Conservation (phyloP, 2,329 filamentous ascomycete genomes). For the Anthostomella pinea region DNA sequence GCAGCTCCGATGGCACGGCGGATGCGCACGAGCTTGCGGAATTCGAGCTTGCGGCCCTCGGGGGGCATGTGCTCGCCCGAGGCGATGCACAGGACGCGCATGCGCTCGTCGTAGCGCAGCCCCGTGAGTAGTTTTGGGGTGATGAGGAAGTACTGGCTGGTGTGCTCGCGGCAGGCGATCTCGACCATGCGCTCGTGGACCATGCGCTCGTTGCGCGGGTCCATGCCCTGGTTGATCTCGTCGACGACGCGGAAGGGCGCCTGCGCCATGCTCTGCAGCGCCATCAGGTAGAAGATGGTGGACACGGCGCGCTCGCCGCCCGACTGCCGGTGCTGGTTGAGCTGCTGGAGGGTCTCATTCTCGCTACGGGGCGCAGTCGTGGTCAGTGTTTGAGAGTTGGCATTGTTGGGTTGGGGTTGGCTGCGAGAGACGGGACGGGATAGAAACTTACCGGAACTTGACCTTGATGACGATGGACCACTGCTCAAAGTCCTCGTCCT, state of each 20-base stretch:
- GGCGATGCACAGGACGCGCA: slow-evolving; percentile 92
- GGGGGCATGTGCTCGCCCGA: slow-evolving; percentile 73
- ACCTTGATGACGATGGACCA: slow-evolving; percentile 95
- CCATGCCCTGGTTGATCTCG: slow-evolving; percentile 99
- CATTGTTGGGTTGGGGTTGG: slow-evolving; percentile 11
- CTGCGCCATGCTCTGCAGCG: slow-evolving; percentile 86
- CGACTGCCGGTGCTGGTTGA: slow-evolving; percentile 91
- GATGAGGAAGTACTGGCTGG: slow-evolving; percentile 91
- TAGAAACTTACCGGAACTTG: slow-evolving; percentile 72
- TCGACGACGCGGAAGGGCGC: slow-evolving; percentile 97
- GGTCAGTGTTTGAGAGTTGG: slow-evolving; percentile 11
- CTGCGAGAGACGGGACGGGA: background rate
- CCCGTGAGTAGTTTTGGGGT: slow-evolving; percentile 90
- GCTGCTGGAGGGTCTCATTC: slow-evolving; percentile 76
- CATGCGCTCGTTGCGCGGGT: slow-evolving; percentile 96
- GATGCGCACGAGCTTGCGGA: slow-evolving; percentile 42
- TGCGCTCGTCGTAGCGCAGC: slow-evolving; percentile 81
- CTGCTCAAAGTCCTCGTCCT: slow-evolving; percentile 87
- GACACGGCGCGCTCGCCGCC: slow-evolving; percentile 94
- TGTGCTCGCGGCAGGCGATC: slow-evolving; percentile 83
- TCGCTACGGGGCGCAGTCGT: slow-evolving; percentile 48
- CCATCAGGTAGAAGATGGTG: slow-evolving; percentile 99
- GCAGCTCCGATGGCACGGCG: slow-evolving; percentile 31
- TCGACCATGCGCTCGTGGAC: slow-evolving; percentile 98
- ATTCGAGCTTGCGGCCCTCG: slow-evolving; percentile 51